Percentiles rank a stretch among this genome's conserved stretches.
Evolutionary conservation across 75 land plant species (phyloP).

Genomic region (Isoetes taiwanensis): DNA sequence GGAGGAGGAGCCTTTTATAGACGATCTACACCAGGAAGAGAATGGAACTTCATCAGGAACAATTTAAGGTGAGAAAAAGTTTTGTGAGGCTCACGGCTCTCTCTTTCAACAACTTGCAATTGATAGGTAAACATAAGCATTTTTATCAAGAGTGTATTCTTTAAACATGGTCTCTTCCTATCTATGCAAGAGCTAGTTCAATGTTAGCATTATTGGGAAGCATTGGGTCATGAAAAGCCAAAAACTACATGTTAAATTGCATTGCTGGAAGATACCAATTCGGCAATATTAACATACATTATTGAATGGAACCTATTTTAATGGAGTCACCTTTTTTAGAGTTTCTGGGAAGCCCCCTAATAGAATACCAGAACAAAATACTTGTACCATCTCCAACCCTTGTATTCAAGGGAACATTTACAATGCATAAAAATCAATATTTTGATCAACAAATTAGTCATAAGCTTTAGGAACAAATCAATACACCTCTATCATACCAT

Average conservation of each 20-base stretch:
- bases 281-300: not conserved
- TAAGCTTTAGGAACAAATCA: too few relatives aligned
- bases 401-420: too few relatives aligned
- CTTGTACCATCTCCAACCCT: too few relatives aligned
- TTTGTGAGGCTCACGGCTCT: constrained; percentile 13
- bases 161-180: constrained; percentile 16
- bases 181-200: constrained; percentile 16
- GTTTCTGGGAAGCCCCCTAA: too few relatives aligned
- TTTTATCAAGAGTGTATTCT: not conserved
- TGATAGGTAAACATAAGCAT: constrained; percentile 5
- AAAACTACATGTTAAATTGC: constrained; percentile 13
- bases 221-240: constrained; percentile 17
- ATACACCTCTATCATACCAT: too few relatives aligned
- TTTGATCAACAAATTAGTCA: too few relatives aligned
- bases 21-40: not conserved
- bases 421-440: too few relatives aligned
- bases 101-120: constrained; percentile 12
- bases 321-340: not conserved
- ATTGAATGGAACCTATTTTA: not conserved
- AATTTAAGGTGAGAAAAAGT: not conserved
- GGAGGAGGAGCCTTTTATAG: not conserved
- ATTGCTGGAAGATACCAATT: constrained; percentile 12
- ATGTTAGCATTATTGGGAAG: constrained; percentile 25
- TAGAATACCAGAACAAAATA: too few relatives aligned
- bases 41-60: not conserved